Conservation (phyloP, 345 rosid species). For the Salix udensis region DNA sequence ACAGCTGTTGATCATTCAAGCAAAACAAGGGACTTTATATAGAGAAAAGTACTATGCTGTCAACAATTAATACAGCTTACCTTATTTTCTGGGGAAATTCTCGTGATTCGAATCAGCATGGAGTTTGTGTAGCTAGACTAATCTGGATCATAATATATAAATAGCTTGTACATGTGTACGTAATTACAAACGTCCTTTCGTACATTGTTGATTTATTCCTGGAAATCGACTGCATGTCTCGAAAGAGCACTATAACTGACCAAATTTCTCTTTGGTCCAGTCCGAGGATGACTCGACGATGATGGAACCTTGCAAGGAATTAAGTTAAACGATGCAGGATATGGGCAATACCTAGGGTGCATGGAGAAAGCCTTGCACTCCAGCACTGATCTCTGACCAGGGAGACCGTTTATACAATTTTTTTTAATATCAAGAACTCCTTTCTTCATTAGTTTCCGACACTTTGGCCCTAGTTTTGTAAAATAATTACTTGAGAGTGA, state of each 20-base stretch:
- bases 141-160: no score
- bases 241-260: constrained; percentile 24
- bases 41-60: no score
- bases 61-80: neutral
- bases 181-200: neutral
- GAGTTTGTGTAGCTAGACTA: neutral
- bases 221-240: constrained; percentile 2
- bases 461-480: constrained; percentile 30
- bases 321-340: constrained; percentile 11
- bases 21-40: no score
- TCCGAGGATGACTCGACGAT: neutral
- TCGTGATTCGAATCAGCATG: neutral
- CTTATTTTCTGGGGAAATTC: neutral
- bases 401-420: constrained; percentile 37
- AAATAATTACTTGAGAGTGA: constrained; percentile 43
- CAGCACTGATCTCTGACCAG: constrained; percentile 33
- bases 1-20: no score
- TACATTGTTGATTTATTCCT: neutral
- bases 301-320: constrained; percentile 32
- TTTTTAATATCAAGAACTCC: constrained; percentile 32
- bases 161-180: neutral
- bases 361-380: constrained; percentile 33
- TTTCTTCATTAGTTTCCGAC: constrained; percentile 27
- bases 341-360: constrained; percentile 17
- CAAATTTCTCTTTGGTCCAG: constrained; percentile 14